Percentiles rank a stretch among this genome's conserved stretches.
phyloP scores from a whole-genome alignment of 2,329 filamentous ascomycete genomes.

The Hypoxylon sp. region DNA sequence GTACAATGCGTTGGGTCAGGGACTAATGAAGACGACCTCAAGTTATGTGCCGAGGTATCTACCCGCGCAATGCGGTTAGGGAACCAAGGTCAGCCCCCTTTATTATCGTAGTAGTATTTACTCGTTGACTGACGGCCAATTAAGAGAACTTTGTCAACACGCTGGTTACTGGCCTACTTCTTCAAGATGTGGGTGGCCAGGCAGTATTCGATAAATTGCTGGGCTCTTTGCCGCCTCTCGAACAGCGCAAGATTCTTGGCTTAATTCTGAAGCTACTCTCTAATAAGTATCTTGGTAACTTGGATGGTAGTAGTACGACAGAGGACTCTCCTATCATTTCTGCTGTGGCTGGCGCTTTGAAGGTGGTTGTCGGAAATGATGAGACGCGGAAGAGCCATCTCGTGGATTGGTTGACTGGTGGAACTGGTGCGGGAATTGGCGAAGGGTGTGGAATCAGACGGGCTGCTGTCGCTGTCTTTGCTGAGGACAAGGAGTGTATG shows the following conservation, averaged over 20 bases:
- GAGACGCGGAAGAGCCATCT: conserved; percentile 68
- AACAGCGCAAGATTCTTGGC: conserved; percentile 62
- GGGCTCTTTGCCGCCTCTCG: conserved; percentile 57
- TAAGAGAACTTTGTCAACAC: conserved; percentile 61
- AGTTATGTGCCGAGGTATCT: conserved; percentile 64
- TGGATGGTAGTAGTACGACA: conserved; percentile 54
- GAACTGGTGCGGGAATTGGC: conserved; percentile 75
- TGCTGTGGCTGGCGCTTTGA: conserved; percentile 72
- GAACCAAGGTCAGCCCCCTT: conserved; percentile 72
- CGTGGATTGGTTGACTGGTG: conserved; percentile 74
- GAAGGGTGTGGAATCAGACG: conserved; percentile 76
- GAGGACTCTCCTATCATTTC: conserved; percentile 62
- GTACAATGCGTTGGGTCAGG: conserved; percentile 59
- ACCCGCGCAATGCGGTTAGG: conserved; percentile 78
- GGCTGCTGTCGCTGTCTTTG: conserved; percentile 73
- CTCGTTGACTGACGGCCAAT: conserved; percentile 14
- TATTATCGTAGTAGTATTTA: not conserved
- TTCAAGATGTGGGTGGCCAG: conserved; percentile 44
- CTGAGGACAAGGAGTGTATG: conserved; percentile 66
- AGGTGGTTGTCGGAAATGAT: conserved; percentile 63
- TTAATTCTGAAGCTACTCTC: conserved; percentile 63
- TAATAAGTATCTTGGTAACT: conserved; percentile 59
- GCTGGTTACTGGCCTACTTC: conserved; percentile 47
- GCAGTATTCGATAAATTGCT: conserved; percentile 55
- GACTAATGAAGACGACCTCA: conserved; percentile 57